phyloP scores from a whole-genome alignment of 2,329 filamentous ascomycete species.

The Fusarium pseudoanthophilum region DNA sequence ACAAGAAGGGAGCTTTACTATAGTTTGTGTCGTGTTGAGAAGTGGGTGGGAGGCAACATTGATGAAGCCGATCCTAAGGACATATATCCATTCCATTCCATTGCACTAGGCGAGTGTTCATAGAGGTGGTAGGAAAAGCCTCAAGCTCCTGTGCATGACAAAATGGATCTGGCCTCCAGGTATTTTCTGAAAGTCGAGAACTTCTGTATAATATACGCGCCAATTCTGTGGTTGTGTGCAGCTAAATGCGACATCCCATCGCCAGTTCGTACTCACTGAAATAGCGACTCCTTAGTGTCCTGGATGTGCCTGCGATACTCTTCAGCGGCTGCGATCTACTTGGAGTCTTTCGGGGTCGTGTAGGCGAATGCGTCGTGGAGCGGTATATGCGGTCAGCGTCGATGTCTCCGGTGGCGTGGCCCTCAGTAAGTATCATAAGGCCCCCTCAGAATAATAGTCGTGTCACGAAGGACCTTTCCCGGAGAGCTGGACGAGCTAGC shows the following conservation, averaged over 20 bases:
- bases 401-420: too few relatives aligned
- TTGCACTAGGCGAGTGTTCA: not conserved
- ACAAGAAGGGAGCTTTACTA: not conserved
- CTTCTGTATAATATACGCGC: not conserved
- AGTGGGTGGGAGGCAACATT: too few relatives aligned
- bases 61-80: not conserved
- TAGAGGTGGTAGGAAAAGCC: not conserved
- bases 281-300: not conserved
- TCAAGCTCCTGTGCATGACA: not conserved
- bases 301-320: too few relatives aligned
- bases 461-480: not conserved
- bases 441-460: not conserved
- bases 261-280: not conserved
- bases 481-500: not conserved
- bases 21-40: too few relatives aligned
- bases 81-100: not conserved
- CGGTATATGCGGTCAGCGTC: too few relatives aligned
- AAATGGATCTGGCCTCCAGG: not conserved
- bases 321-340: too few relatives aligned
- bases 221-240: not conserved
- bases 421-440: not conserved
- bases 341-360: too few relatives aligned
- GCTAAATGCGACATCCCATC: not conserved
- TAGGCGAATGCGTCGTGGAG: too few relatives aligned
- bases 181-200: not conserved